These are phyloP conservation scores for Medicago truncatula DNA, from an alignment of 306 rosid genomes.

Conservation along the genomic window DNA sequence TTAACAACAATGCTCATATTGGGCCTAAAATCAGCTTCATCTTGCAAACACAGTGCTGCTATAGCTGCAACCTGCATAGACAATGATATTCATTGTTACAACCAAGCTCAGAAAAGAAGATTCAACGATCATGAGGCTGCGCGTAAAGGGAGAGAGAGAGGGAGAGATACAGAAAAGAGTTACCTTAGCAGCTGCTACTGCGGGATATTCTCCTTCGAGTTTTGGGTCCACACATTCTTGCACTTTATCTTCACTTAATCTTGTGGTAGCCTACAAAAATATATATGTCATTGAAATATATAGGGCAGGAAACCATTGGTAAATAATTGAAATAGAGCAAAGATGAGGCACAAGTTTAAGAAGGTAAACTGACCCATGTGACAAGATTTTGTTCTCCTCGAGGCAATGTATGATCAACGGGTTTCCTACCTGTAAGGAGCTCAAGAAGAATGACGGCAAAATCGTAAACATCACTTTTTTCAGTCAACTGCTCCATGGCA, in stretches of 20 bases:
- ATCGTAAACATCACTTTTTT: conserved; percentile 75
- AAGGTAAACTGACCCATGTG: conserved; percentile 78
- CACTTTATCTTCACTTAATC: conserved; percentile 95
- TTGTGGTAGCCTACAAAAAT: conserved; percentile 80
- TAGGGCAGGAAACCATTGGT: background rate
- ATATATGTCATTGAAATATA: conserved; percentile 28
- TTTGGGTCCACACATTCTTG: conserved; percentile 96
- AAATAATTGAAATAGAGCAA: conserved; percentile 17
- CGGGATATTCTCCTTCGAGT: conserved; percentile 93
- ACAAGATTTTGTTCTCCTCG: conserved; percentile 82
- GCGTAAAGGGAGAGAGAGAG: background rate
- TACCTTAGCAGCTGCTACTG: conserved; percentile 96
- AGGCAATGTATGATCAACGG: conserved; percentile 81
- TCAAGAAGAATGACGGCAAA: conserved; percentile 78
- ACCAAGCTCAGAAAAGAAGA: conserved; percentile 29
- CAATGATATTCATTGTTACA: conserved; percentile 45
- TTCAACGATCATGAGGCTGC: background rate
- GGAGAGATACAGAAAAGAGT: conserved; percentile 4
- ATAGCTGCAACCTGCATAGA: conserved; percentile 86
- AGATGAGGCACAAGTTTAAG: conserved; percentile 25
- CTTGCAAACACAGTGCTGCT: conserved; percentile 93
- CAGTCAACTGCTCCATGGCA: conserved; percentile 80
- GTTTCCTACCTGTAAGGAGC: conserved; percentile 75
- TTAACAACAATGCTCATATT: conserved; percentile 98
- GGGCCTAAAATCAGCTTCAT: conserved; percentile 96